A percentile compares a stretch with the other conserved stretches of the same genome.
Conservation (phyloP, 306 rosid species). For the Quercus alba region DNA sequence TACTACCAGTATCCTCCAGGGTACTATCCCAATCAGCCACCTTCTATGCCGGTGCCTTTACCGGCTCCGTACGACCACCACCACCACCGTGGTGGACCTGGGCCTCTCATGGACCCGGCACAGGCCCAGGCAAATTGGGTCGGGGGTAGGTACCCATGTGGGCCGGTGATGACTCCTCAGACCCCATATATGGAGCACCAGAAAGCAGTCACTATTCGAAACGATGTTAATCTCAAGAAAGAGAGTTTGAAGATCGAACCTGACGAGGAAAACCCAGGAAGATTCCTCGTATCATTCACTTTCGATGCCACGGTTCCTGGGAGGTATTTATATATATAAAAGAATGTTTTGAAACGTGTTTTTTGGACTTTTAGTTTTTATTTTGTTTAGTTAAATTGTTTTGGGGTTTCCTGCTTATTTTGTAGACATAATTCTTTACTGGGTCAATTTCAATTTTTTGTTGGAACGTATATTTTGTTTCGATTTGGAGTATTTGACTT, state of each 20-base stretch:
- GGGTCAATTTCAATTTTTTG: background rate
- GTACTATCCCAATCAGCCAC: conserved; percentile 56
- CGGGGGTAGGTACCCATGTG: conserved; percentile 61
- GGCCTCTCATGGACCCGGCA: conserved; percentile 41
- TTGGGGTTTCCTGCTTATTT: background rate
- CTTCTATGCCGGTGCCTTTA: conserved; percentile 44
- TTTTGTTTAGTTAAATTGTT: background rate
- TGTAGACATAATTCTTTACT: background rate
- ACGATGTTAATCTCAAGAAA: conserved; percentile 88
- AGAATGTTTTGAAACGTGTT: background rate
- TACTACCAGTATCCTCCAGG: conserved; percentile 61
- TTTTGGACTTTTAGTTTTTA: background rate
- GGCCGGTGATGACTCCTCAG: conserved; percentile 44
- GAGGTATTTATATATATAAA: conserved; percentile 35
- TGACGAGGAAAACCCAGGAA: conserved; percentile 70
- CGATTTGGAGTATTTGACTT: background rate
- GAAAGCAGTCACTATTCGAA: conserved; percentile 88
- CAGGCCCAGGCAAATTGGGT: conserved; percentile 46
- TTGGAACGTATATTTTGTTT: background rate
- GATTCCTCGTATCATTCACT: conserved; percentile 64
- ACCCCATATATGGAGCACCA: conserved; percentile 79
- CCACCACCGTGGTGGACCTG: conserved; percentile 48
- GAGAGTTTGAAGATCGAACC: conserved; percentile 73
- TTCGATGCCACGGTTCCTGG: conserved; percentile 90
- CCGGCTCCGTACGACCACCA: conserved; percentile 83